Base-by-base conservation (phyloP, 2,329 filamentous ascomycete genomes). In the Colletotrichum camelliae region DNA sequence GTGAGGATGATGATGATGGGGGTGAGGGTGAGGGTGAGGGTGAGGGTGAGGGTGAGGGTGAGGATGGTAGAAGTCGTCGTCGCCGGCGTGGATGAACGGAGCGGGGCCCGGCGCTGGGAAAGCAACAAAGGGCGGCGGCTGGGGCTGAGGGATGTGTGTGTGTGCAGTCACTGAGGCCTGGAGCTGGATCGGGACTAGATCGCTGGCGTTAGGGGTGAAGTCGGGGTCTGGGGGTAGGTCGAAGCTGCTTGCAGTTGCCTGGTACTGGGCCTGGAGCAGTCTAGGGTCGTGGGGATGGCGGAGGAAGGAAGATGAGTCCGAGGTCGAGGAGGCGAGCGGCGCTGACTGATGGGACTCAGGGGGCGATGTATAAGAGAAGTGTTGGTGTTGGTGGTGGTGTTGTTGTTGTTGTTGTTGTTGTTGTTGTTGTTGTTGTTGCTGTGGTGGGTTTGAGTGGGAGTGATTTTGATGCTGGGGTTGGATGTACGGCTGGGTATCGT, bases 201-300 rank as follows among this genome's bases (percentile, higher is more conserved):
- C 37, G 31, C 48, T 52, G 43, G 33, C n/a, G 33, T 21, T 62
- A 35, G 60, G 48, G 60, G 66, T 9, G 15, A 67, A 31, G 64
- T 55, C 39, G 62, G 62, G 58, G 65, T 77, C 60, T 9, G 70
- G 29, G 37, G 37, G 31, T 2, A 66, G 29, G 4, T 64, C 37
- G 52, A 52, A 69, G 58, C 73, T 60, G 60, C 21, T 57, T 57
- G 60, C 58, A 57, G 62, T 21, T 8, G 74, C 43, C 48, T 77
- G 74, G 65, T 58, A 33, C 29, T 77, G 74, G 55, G 74, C n/a
- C 35, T 77, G 77, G 35, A 77, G 55, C 13, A 77, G 61, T 73
- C 75, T 48, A 13, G 77, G 75, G 37, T 78, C 75, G 65, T 78
- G 75, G 43, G 77, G 77, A 39, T 77, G 77, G 35, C 77, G 69